Evolutionary conservation across 768 basidiomycete species (phyloP), one percentile per base, ranked within the genome.

Genomic region (Lactarius hengduanensis): DNA sequence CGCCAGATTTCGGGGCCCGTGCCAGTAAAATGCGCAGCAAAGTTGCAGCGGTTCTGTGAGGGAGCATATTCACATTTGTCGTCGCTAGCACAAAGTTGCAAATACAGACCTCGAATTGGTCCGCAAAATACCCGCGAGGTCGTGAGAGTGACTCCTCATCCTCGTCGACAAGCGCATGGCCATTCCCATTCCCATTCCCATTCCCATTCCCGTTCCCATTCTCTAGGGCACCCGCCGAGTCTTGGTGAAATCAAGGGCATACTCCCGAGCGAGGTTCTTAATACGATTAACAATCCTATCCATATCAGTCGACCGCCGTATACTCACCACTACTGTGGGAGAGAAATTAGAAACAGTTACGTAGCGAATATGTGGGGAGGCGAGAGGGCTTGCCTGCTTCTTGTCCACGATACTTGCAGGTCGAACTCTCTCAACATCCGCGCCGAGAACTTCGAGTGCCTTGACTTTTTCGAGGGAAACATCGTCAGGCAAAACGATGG

Each of bases 341-440:
- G 38, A 56, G 50, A 26, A 72, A 59, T 64, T 22, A 60, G 70
- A 62, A 43, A 71, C 28, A 16, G n/a, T 30, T 66, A 45, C 28
- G 60, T 3, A 59, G 8, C 28, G 20, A 43, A 11, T 43, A n/a
- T 43, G 67, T 50, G 77, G 71, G 59, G 71, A 43, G 40, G 61
- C 60, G 45, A 30, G 71, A 81, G 50, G 59, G 28, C 65, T 62
- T 62, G 89, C 92, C 84, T 97, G 95, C 75, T 94, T 94, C 77
- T 94, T 93, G 79, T 98, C 96, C 15, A 99, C 91, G 67, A 98
- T 98, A 71, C 95, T 96, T 4, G 93, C 91, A 4, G 94, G 94
- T n/a, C 94, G 83, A 34, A 96, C 94, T 61, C n/a, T 84, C 73
- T 93, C 90, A 1, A 98, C 91, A n/a, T 85, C 80, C 0, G 96